A percentile compares a stretch with the other conserved stretches of the same genome.
These are phyloP conservation scores for Meyerozyma smithsonii DNA, from an alignment of 1,139 yeast species.

Conservation along the genomic window DNA sequence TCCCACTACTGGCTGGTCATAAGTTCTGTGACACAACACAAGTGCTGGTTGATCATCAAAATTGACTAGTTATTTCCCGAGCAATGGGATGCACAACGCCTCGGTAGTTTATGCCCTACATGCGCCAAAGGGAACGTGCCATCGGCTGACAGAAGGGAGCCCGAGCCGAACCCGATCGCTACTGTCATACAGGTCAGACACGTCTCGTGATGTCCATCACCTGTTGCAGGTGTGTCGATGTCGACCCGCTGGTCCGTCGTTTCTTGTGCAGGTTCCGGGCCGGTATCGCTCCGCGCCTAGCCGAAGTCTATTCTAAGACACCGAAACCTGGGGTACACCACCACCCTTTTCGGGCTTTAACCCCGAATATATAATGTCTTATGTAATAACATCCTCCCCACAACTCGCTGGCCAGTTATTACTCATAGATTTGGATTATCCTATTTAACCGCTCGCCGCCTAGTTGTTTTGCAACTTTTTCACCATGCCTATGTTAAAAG, in stretches of 20 bases:
- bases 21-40: no score
- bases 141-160: no score
- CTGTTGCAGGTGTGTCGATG: neutral
- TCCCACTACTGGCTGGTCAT: no score
- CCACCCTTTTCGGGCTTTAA: neutral
- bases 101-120: no score
- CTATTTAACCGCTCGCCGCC: neutral
- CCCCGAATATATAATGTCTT: neutral
- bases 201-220: no score
- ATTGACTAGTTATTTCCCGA: no score
- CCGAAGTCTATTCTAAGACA: neutral
- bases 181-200: no score
- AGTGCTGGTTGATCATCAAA: no score
- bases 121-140: no score
- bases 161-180: no score
- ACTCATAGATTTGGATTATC: neutral
- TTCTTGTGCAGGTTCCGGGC: neutral
- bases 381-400: neutral
- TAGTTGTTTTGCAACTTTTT: neutral
- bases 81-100: no score
- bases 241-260: neutral
- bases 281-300: slow-evolving; percentile 1
- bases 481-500: slow-evolving; percentile 42
- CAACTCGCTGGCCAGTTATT: neutral
- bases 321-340: slow-evolving; percentile 1